Percentiles rank a stretch among this genome's conserved stretches.
Conservation (phyloP, 2,329 filamentous ascomycete genomes). For the Ophiostoma sp. region DNA sequence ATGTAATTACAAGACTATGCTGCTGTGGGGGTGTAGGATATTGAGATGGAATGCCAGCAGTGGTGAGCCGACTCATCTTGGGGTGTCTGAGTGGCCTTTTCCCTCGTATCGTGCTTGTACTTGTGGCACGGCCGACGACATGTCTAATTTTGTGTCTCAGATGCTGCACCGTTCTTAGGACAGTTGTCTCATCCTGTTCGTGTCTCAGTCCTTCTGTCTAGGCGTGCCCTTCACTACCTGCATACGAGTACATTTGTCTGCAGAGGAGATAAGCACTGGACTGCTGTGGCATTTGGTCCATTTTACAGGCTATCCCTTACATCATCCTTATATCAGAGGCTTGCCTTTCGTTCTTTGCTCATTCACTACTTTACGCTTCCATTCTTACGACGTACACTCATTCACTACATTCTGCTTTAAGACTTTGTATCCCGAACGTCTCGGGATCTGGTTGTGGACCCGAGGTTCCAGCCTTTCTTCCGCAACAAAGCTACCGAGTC, state of each 20-base stretch:
- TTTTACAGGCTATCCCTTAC: background rate
- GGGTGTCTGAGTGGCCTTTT: background rate
- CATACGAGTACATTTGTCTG: background rate
- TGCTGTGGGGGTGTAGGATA: background rate
- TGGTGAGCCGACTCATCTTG: background rate
- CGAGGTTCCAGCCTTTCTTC: background rate
- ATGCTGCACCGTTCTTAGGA: conserved; percentile 5
- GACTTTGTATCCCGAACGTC: background rate
- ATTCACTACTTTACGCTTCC: background rate
- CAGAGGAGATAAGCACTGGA: background rate
- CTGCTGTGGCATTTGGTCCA: background rate
- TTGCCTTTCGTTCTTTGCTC: background rate
- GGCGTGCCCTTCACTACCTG: conserved; percentile 1
- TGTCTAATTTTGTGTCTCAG: conserved; percentile 10
- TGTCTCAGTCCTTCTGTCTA: conserved; percentile 1
- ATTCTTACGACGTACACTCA: background rate
- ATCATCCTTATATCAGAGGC: conserved; percentile 1
- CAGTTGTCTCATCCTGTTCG: background rate
- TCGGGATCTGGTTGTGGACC: conserved; percentile 1
- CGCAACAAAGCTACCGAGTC: background rate
- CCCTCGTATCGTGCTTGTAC: too few relatives aligned
- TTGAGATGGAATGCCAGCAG: background rate
- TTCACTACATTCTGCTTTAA: background rate
- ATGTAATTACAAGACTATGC: background rate
- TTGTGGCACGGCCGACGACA: too few relatives aligned